Conservation (phyloP, 2,329 filamentous ascomycete genomes). For the Colletotrichum endophyticum region DNA sequence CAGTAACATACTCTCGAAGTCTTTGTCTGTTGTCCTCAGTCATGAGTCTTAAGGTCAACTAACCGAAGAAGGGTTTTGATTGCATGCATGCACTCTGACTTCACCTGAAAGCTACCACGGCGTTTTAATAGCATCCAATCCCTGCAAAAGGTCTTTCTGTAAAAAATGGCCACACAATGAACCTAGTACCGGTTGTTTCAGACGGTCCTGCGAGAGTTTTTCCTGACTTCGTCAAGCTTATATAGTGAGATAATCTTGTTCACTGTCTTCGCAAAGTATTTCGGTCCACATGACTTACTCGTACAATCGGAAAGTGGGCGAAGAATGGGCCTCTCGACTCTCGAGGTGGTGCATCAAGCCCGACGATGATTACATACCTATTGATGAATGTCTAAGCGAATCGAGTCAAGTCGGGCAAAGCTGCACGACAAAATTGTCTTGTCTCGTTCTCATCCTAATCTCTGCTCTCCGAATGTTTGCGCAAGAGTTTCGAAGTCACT, state of each 20-base stretch:
- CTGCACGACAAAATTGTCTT: background rate
- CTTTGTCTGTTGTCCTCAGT: background rate
- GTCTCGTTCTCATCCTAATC: background rate
- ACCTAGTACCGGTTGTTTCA: background rate
- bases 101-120: background rate
- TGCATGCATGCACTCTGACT: background rate
- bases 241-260: background rate
- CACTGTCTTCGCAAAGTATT: background rate
- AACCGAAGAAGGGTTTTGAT: background rate
- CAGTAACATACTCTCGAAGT: background rate
- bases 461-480: background rate
- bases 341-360: background rate
- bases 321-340: background rate
- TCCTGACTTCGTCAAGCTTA: background rate
- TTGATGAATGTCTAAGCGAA: background rate
- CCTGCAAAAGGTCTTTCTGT: background rate
- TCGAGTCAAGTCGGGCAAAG: background rate
- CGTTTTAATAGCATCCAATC: background rate
- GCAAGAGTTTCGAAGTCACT: background rate
- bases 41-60: background rate
- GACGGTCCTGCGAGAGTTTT: background rate
- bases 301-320: background rate
- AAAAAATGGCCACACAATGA: background rate
- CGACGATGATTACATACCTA: background rate
- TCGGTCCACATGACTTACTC: background rate